Percentiles rank a stretch among this genome's conserved stretches.
These are phyloP conservation scores for Angomonas desouzai DNA, from an alignment of 208 protist genomes.

Conservation along the genomic window DNA sequence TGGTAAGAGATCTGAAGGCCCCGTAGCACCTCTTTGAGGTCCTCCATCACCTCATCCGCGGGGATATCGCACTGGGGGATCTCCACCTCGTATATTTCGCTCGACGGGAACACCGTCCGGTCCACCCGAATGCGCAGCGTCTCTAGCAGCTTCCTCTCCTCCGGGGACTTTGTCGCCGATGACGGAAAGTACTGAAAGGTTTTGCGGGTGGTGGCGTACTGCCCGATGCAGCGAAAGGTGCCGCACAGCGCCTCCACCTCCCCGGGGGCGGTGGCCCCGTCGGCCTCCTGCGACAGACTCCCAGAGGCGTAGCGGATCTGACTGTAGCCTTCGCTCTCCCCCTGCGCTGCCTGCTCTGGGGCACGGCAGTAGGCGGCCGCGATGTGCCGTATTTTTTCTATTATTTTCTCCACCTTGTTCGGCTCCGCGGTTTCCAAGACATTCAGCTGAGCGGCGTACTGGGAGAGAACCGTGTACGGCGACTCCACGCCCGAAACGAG, in stretches of 20 bases:
- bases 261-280: neutral
- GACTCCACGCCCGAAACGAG: slow-evolving; percentile 20
- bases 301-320: slow-evolving; percentile 19
- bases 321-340: slow-evolving; percentile 3
- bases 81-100: slow-evolving; percentile 71
- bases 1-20: slow-evolving; percentile 33
- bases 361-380: neutral
- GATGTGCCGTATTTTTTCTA: slow-evolving; percentile 4
- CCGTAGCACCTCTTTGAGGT: slow-evolving; percentile 37
- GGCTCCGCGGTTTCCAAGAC: neutral
- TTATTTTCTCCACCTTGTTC: neutral
- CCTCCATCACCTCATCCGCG: slow-evolving; percentile 40
- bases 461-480: slow-evolving; percentile 19
- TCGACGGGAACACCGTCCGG: slow-evolving; percentile 51
- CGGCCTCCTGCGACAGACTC: neutral
- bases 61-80: slow-evolving; percentile 37
- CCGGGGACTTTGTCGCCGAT: slow-evolving; percentile 14
- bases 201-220: slow-evolving; percentile 26
- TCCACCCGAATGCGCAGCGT: slow-evolving; percentile 35
- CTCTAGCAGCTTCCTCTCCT: slow-evolving; percentile 19
- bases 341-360: neutral
- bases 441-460: slow-evolving; percentile 8
- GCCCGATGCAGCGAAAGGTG: slow-evolving; percentile 18
- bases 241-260: neutral
- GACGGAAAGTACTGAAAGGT: slow-evolving; percentile 25